phyloP scores from a whole-genome alignment of 1,284 basidiomycete genomes.

The Retiboletus fuscus region DNA sequence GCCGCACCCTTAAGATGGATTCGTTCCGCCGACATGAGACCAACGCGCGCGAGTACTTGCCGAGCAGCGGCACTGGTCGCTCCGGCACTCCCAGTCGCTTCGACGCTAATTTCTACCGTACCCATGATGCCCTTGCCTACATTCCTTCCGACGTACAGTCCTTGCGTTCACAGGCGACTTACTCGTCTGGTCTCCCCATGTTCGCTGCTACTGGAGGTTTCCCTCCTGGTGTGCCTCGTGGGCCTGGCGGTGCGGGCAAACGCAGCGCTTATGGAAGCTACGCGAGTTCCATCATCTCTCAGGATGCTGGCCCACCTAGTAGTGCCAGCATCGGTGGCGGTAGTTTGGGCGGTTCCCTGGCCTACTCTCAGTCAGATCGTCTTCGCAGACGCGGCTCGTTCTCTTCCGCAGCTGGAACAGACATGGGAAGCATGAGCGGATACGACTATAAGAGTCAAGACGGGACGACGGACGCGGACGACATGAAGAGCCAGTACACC shows the following conservation, averaged over 20 bases:
- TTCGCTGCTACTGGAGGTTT: conserved; percentile 80
- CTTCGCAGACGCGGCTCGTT: conserved; percentile 77
- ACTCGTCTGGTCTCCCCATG: conserved; percentile 89
- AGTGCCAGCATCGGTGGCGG: conserved; percentile 61
- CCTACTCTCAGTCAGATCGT: conserved; percentile 85
- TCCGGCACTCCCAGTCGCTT: conserved; percentile 91
- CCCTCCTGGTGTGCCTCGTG: conserved; percentile 70
- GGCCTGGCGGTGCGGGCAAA: conserved; percentile 64
- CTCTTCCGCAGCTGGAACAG: conserved; percentile 78
- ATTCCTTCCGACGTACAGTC: conserved; percentile 96
- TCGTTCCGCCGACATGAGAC: conserved; percentile 92
- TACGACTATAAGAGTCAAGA: conserved; percentile 92
- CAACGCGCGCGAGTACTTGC: conserved; percentile 78
- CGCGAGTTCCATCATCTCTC: conserved; percentile 91
- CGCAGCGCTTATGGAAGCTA: conserved; percentile 86
- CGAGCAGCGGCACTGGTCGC: conserved; percentile 53
- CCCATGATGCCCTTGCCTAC: conserved; percentile 93
- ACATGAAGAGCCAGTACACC: conserved; percentile 86
- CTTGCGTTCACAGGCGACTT: conserved; percentile 92
- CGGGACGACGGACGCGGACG: conserved; percentile 78
- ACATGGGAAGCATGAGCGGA: conserved; percentile 79
- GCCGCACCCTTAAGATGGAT: conserved; percentile 88
- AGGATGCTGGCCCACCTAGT: conserved; percentile 78
- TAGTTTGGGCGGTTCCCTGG: conserved; percentile 62
- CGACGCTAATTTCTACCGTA: conserved; percentile 94